Evolutionary conservation across 495 filamentous ascomycete genomes (phyloP).

Genomic region (Podospora pseudoanserina): DNA sequence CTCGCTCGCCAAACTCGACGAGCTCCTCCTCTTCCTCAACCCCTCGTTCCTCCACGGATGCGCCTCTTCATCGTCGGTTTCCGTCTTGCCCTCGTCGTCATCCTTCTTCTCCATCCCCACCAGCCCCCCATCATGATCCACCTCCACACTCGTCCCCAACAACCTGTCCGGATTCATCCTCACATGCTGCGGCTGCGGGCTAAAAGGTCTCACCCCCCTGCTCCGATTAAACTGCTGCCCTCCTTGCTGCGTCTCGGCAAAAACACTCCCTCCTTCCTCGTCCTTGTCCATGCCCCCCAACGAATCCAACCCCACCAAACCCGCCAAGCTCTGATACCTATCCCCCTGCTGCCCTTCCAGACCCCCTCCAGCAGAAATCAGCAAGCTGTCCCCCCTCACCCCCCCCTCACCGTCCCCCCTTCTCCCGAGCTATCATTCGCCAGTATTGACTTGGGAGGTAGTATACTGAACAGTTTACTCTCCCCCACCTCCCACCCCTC

Average conservation of each 20-base stretch:
- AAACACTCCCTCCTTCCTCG: constrained; percentile 45
- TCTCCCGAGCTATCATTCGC: constrained; percentile 29
- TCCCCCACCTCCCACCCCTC: constrained; percentile 23
- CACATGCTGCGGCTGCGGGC: constrained; percentile 45
- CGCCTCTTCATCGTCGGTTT: constrained; percentile 22
- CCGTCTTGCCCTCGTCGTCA: constrained; percentile 11
- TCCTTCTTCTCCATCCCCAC: constrained; percentile 21
- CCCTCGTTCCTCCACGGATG: constrained; percentile 36
- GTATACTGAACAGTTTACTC: constrained; percentile 54
- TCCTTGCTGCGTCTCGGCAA: constrained; percentile 36
- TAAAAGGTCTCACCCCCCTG: constrained; percentile 50
- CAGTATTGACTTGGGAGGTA: constrained; percentile 54
- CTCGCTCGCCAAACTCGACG: constrained; percentile 1
- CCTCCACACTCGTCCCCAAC: constrained; percentile 24
- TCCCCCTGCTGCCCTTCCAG: constrained; percentile 26
- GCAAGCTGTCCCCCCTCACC: constrained; percentile 40
- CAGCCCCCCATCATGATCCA: not conserved
- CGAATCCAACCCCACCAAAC: not conserved
- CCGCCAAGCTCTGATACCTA: constrained; percentile 50
- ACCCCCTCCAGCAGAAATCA: constrained; percentile 19
- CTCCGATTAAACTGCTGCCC: constrained; percentile 37
- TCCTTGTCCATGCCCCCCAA: constrained; percentile 14
- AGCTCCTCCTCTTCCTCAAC: constrained; percentile 7
- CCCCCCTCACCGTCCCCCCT: constrained; percentile 25
- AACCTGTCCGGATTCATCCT: constrained; percentile 41